Base-by-base conservation (phyloP, 495 filamentous ascomycete species). In the Penicillium cataractarum region DNA sequence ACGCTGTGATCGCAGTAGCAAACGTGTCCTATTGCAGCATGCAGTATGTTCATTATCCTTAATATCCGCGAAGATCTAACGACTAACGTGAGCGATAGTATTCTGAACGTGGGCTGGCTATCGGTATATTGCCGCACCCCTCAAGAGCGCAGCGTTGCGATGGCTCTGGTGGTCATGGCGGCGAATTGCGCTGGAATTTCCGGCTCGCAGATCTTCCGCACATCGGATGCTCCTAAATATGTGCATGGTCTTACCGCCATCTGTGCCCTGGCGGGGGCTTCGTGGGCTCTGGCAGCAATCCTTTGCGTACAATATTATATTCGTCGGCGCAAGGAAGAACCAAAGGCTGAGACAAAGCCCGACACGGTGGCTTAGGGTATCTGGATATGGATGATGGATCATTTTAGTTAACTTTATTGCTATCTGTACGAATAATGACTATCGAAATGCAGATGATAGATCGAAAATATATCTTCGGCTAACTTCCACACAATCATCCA, bases 121-220 rank as follows among this genome's bases (percentile, higher is more conserved):
- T 78, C 78, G 6, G 68, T 80, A 12, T 79, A 79, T 58, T 86
- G 82, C 65, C 71, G 65, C 9, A 73, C 61, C 26, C 79, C 65
- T 57, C 80, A 84, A 49, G 78, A 81, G 60, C 77, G 82, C 55
- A 80, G 81, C 26, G 66, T 84, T 6, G 76, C 80, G 48, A 84
- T 84, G 80, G 80, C 83, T 13, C 71, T 84, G 51, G 74, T 85
- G 44, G 77, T 87, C 42, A 85, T 85, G 82, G 76, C 80, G 10
- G 85, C 84, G 12, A 84, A 84, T 58, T 71, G 76, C 48, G 71
- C 79, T 4, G 83, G 82, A 2, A 85, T 83, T 27, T 78, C 82
- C 9, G 82, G 84, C 4, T 76, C 77, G 7, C 83, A 86, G 65
- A 74, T 86, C 42, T 86, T 86, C 71, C 80, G 81, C 26, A 77